Base-by-base conservation (phyloP, 352 stramenopile genomes). In the Globisporangium lucens region DNA sequence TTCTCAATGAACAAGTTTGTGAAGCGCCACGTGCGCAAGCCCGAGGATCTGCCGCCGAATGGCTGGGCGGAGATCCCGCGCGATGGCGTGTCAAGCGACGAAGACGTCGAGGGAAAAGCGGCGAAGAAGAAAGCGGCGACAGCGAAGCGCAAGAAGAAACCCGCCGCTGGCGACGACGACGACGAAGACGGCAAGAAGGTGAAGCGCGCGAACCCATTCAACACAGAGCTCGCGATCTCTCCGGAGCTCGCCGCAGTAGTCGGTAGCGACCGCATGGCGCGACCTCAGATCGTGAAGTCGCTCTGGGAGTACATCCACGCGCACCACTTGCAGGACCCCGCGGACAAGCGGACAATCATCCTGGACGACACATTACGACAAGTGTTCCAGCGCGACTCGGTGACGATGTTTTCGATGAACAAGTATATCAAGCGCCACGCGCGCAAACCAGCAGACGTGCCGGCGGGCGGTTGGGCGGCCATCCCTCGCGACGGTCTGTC, bases 251-350 rank as follows among this genome's bases (percentile, higher is more conserved):
- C 73, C 29, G 74, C 70, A 43, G 81, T 99, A 0, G 73, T 97
- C 13, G 85, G 92, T 36, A 85, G 78, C 13, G 88, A 96, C 49
- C 70, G 85, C 51, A 90, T 97, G 74, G 85, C 93, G 38, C 83
- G 95, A 5, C 93, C 94, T 12, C 83, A 98, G 68, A 93, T 99
- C 56, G 93, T 98, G 33, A 98, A 98, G 70, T 75, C 82, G 38
- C 70, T 99, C 20, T 99, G 97, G 97, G 88, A 96, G 62, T 99
- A 99, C 73, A 98, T 99, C 64, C 90, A 94, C 59, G 90, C 96
- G 52, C 84, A 99, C 66, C 75, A 97, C 27, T 77, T 99, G 53
- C 97, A 99, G 77, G 94, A 99, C 80, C 96, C 97, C 29, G 71
- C 85, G 15, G 90, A 99, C 70, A 97, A 98, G 75, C 89, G 92